Evolutionary conservation across 257 asterid genomes (phyloP).

Genomic region (Orobanche coerulescens): DNA sequence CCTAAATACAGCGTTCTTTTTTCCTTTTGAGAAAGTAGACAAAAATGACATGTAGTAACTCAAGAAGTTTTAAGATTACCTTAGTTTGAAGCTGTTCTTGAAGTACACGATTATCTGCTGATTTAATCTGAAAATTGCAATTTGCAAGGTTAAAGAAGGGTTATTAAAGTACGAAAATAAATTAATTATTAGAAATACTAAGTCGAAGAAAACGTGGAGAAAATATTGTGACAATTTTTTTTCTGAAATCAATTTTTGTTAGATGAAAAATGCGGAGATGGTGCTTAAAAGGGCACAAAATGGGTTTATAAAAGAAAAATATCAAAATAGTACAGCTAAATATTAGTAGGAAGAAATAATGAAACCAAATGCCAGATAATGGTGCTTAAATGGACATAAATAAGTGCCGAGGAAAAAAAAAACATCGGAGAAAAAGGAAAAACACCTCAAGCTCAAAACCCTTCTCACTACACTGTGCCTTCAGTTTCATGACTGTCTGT

Average conservation of each 20-base stretch:
- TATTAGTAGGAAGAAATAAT: not conserved
- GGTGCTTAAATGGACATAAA: not conserved
- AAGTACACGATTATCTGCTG: slow-evolving; percentile 90
- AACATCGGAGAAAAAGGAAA: slow-evolving; percentile 7
- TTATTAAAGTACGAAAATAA: slow-evolving; percentile 22
- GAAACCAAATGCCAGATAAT: slow-evolving; percentile 17
- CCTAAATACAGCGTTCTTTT: not conserved
- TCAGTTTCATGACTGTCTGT: slow-evolving; percentile 74
- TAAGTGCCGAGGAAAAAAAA: not conserved
- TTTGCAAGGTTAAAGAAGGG: slow-evolving; percentile 21
- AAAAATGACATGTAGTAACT: not conserved
- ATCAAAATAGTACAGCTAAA: not conserved
- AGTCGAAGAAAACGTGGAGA: too few relatives aligned
- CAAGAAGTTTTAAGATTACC: slow-evolving; percentile 32
- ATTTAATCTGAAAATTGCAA: slow-evolving; percentile 54
- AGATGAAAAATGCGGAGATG: too few relatives aligned
- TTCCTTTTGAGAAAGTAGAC: not conserved
- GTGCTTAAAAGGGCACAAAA: too few relatives aligned
- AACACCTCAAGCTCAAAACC: slow-evolving; percentile 91
- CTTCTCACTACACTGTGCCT: slow-evolving; percentile 79
- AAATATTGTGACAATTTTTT: too few relatives aligned
- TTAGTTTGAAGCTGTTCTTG: slow-evolving; percentile 90
- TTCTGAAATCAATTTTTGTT: too few relatives aligned
- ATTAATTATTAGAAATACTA: too few relatives aligned
- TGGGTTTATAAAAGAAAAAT: too few relatives aligned